Evolutionary conservation across 1,284 basidiomycete species (phyloP).

Genomic region (Fomitopsis betulina): DNA sequence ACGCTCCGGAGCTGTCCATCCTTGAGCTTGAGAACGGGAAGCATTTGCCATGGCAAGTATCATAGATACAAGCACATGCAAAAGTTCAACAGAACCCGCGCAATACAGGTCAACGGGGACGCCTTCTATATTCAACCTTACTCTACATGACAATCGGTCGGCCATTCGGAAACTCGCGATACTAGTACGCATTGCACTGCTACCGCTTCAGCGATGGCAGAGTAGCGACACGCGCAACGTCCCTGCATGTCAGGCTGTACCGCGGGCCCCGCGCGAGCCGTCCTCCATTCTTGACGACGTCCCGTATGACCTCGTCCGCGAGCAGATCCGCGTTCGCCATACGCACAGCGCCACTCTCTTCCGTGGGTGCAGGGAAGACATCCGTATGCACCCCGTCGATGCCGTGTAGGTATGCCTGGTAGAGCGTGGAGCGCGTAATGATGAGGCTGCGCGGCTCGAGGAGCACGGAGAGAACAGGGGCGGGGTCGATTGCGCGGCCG

Average conservation of each 20-base stretch:
- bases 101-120: too few species aligned
- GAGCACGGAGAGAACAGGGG: conserved; percentile 68
- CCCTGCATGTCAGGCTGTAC: conserved; percentile 85
- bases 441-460: conserved; percentile 81
- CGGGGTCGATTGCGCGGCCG: conserved; percentile 55
- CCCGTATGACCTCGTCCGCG: conserved; percentile 33
- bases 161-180: background rate
- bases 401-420: conserved; percentile 71
- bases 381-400: conserved; percentile 57
- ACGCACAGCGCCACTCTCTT: conserved; percentile 13
- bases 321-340: conserved; percentile 56
- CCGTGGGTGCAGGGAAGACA: conserved; percentile 23
- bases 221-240: conserved; percentile 59
- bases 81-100: background rate
- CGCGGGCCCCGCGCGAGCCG: conserved; percentile 55
- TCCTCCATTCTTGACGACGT: conserved; percentile 40
- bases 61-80: background rate
- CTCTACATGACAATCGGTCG: background rate
- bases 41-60: background rate
- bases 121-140: too few species aligned
- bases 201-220: conserved; percentile 15
- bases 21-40: background rate
- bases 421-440: conserved; percentile 68
- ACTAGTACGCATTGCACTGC: background rate
- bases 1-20: too few species aligned